Conservation (phyloP, 305 asterid genomes). For the Rubia tinctorum region DNA sequence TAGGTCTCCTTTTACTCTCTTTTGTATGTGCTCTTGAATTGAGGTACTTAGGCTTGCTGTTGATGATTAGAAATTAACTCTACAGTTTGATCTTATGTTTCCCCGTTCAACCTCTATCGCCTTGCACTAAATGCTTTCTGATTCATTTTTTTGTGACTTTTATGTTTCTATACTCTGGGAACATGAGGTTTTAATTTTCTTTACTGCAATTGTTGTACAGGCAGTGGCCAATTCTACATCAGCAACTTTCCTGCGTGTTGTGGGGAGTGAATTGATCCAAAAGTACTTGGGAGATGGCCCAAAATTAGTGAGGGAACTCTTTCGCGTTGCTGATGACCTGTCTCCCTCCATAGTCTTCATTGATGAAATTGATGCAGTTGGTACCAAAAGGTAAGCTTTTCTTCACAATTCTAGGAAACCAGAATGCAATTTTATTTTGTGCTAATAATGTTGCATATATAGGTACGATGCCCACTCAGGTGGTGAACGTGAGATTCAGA, state of each 20-base stretch:
- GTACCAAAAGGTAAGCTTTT: slow-evolving; percentile 71
- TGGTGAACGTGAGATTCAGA: slow-evolving; percentile 94
- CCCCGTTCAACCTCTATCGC: neutral
- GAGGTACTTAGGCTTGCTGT: neutral
- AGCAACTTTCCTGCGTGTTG: slow-evolving; percentile 93
- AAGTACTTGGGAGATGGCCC: slow-evolving; percentile 97
- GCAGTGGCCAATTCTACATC: slow-evolving; percentile 96
- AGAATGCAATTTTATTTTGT: slow-evolving; percentile 6
- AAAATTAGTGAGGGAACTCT: slow-evolving; percentile 86
- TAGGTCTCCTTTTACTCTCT: too few species aligned
- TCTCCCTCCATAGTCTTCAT: slow-evolving; percentile 91
- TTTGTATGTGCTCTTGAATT: too few species aligned
- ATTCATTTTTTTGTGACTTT: neutral
- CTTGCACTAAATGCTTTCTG: neutral
- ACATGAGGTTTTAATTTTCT: neutral
- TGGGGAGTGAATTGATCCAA: slow-evolving; percentile 88
- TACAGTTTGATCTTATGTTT: neutral
- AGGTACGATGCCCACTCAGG: slow-evolving; percentile 98
- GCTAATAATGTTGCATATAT: slow-evolving; percentile 11
- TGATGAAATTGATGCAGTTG: slow-evolving; percentile 93
- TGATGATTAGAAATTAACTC: neutral
- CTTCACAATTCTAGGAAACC: slow-evolving; percentile 6
- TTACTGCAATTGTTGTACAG: slow-evolving; percentile 31
- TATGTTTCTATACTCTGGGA: neutral
- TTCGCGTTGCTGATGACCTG: slow-evolving; percentile 91